A percentile compares a stretch with the other conserved stretches of the same genome.
phyloP scores from a whole-genome alignment of 1,139 yeast species.

The Kodamaea plutei region DNA sequence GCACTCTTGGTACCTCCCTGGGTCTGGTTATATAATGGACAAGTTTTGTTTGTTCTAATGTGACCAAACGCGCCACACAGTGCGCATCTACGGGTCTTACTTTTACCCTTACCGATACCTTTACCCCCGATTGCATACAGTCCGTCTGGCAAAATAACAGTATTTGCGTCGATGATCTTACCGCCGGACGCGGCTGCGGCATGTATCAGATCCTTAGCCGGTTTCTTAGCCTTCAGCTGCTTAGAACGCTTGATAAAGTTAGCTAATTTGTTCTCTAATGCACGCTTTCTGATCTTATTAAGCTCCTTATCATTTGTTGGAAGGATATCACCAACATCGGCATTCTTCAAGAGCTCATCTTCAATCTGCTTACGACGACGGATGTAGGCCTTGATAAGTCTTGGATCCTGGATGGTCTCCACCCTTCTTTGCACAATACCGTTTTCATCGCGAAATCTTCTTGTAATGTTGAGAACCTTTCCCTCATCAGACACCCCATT shows the following conservation, averaged over 20 bases:
- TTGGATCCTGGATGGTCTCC: conserved; percentile 77
- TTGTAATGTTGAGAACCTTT: conserved; percentile 66
- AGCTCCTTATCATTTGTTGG: conserved; percentile 85
- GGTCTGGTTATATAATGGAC: conserved; percentile 68
- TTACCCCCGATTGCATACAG: conserved; percentile 52
- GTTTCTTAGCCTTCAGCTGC: conserved; percentile 40
- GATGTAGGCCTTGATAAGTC: conserved; percentile 82
- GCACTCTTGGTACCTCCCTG: conserved; percentile 17
- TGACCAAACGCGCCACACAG: conserved; percentile 96
- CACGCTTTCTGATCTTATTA: conserved; percentile 72
- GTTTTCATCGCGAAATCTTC: conserved; percentile 79
- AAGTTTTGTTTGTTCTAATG: conserved; percentile 81
- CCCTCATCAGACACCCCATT: conserved; percentile 12
- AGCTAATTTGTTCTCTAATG: conserved; percentile 81
- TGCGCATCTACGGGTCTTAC: conserved; percentile 82
- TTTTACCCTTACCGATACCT: conserved; percentile 71
- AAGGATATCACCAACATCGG: conserved; percentile 64
- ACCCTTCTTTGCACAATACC: conserved; percentile 82
- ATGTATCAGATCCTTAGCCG: conserved; percentile 35
- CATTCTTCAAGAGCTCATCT: conserved; percentile 54
- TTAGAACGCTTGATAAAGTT: conserved; percentile 68
- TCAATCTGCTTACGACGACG: conserved; percentile 74
- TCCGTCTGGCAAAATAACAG: conserved; percentile 44
- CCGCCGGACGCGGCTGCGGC: conserved; percentile 50
- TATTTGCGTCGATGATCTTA: conserved; percentile 39